A percentile compares a stretch with the other conserved stretches of the same genome.
Conservation (phyloP, 2,329 filamentous ascomycete genomes). For the Ophiostoma sp. region DNA sequence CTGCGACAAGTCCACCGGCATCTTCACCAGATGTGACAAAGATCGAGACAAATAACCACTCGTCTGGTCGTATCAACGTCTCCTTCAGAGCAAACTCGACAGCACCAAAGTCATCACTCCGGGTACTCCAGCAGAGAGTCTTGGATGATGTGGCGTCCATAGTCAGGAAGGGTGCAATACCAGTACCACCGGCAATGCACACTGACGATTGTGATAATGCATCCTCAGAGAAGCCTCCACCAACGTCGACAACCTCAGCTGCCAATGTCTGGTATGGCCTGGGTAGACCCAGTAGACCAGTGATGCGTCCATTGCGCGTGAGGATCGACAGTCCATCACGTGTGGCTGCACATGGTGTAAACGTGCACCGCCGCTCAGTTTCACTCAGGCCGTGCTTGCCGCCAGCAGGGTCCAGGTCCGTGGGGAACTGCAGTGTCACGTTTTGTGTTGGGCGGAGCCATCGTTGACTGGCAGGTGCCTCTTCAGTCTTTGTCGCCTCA, state of each 20-base stretch:
- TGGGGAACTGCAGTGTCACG: slow-evolving; percentile 30
- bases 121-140: slow-evolving; percentile 23
- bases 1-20: slow-evolving; percentile 5
- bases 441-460: slow-evolving; percentile 28
- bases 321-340: slow-evolving; percentile 15
- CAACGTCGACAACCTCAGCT: slow-evolving; percentile 27
- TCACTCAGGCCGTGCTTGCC: slow-evolving; percentile 26
- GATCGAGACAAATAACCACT: slow-evolving; percentile 23
- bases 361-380: slow-evolving; percentile 27
- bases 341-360: slow-evolving; percentile 28
- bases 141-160: not conserved
- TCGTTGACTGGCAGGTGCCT: not conserved
- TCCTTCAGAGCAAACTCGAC: slow-evolving; percentile 28
- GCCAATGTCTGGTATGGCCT: slow-evolving; percentile 27
- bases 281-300: slow-evolving; percentile 30
- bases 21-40: slow-evolving; percentile 32
- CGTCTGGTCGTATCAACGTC: not conserved
- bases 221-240: slow-evolving; percentile 26
- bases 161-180: slow-evolving; percentile 5
- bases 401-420: slow-evolving; percentile 30
- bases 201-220: not conserved
- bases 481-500: not conserved
- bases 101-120: slow-evolving; percentile 29
- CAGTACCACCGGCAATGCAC: slow-evolving; percentile 15
- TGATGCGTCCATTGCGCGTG: slow-evolving; percentile 31